phyloP scores from a whole-genome alignment of 345 rosid genomes.

The Anacardium occidentale region DNA sequence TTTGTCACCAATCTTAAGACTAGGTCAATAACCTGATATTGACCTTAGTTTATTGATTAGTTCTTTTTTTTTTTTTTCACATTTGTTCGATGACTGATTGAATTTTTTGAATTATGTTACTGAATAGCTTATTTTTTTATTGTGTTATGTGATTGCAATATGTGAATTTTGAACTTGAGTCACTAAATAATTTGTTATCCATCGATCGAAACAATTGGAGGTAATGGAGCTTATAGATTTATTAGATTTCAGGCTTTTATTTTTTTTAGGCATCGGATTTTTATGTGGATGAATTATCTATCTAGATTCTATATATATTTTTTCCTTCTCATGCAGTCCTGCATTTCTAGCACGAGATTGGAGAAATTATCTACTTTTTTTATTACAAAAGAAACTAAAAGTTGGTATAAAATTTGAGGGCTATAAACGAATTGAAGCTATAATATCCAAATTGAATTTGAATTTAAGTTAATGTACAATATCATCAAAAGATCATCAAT shows the following conservation, averaged over 20 bases:
- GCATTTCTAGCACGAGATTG: too few relatives aligned
- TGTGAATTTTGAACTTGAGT: neutral
- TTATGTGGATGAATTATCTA: neutral
- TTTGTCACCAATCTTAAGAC: slow-evolving; percentile 69
- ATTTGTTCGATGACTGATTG: neutral
- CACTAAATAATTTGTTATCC: neutral
- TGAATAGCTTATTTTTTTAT: neutral
- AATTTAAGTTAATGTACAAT: too few relatives aligned
- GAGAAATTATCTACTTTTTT: too few relatives aligned
- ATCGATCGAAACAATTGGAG: neutral
- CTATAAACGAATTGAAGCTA: too few relatives aligned
- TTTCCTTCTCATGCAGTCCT: too few relatives aligned
- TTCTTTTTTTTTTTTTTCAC: neutral
- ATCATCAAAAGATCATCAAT: too few relatives aligned
- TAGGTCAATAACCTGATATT: slow-evolving; percentile 41
- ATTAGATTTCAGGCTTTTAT: neutral
- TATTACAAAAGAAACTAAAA: too few relatives aligned
- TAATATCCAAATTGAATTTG: too few relatives aligned
- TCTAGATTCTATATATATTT: too few relatives aligned
- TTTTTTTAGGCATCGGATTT: neutral
- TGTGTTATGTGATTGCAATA: neutral
- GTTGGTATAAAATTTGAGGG: too few relatives aligned
- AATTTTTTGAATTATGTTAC: neutral
- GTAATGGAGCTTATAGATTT: neutral
- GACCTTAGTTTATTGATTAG: neutral